A percentile compares a stretch with the other conserved stretches of the same genome.
Conservation (phyloP, 2,329 filamentous ascomycete genomes). For the Alternaria incomplexa region DNA sequence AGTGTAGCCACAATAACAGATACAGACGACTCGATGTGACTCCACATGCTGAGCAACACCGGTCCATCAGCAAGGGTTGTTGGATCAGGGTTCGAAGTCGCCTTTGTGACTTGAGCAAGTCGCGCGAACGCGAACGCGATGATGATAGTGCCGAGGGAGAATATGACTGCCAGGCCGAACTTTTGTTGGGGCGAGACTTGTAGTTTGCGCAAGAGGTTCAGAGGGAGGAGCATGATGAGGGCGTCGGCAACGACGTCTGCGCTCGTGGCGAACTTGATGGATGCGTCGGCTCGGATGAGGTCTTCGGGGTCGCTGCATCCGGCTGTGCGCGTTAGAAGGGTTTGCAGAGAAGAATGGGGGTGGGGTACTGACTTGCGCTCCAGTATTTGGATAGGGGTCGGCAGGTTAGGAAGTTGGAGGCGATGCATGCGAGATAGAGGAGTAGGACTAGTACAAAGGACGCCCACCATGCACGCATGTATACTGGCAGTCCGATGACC, state of each 20-base stretch:
- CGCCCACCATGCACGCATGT: background rate
- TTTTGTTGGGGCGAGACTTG: background rate
- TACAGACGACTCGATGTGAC: background rate
- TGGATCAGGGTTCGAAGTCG: background rate
- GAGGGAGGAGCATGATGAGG: background rate
- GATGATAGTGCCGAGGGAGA: background rate
- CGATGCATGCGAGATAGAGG: slow-evolving; percentile 6
- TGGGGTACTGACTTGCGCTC: background rate
- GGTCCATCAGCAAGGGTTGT: background rate
- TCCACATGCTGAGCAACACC: background rate
- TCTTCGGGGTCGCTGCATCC: background rate
- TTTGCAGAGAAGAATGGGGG: background rate
- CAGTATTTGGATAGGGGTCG: background rate
- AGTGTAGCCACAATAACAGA: background rate
- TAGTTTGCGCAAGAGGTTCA: background rate
- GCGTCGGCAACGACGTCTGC: background rate
- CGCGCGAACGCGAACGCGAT: background rate
- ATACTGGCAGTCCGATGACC: background rate
- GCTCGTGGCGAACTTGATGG: background rate
- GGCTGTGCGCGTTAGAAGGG: background rate
- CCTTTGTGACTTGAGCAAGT: background rate
- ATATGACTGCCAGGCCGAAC: background rate
- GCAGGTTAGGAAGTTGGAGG: slow-evolving; percentile 11
- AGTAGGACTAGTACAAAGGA: slow-evolving; percentile 5
- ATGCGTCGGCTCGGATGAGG: background rate